phyloP scores from a whole-genome alignment of 352 stramenopile species.

The Phytophthora palmivora region DNA sequence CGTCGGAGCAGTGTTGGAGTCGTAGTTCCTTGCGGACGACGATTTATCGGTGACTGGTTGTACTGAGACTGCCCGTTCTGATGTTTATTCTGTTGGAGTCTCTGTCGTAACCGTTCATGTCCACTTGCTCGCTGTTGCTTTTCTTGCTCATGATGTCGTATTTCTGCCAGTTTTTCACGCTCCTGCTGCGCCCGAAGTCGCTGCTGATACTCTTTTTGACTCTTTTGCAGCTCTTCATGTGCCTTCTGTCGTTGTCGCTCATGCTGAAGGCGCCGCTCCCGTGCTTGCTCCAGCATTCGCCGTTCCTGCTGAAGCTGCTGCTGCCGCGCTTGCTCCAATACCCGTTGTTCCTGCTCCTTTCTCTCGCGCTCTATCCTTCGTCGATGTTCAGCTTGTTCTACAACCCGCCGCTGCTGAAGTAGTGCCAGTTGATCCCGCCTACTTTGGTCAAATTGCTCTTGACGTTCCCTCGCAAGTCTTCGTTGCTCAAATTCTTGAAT shows the following conservation, averaged over 20 bases:
- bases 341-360: conserved; percentile 9
- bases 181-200: conserved; percentile 31
- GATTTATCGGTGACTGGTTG: conserved; percentile 5
- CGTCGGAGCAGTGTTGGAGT: conserved; percentile 1
- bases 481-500: conserved; percentile 41
- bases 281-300: conserved; percentile 20
- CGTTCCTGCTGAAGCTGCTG: conserved; percentile 14
- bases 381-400: conserved; percentile 16
- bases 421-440: conserved; percentile 15
- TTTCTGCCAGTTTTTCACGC: conserved; percentile 33
- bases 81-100: conserved; percentile 25
- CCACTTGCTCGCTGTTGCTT: conserved; percentile 19
- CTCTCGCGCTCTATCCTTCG: conserved; percentile 18
- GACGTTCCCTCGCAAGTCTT: conserved; percentile 37
- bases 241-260: conserved; percentile 32
- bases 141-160: conserved; percentile 25
- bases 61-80: conserved; percentile 1
- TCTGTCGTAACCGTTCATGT: conserved; percentile 33
- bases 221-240: conserved; percentile 31
- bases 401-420: conserved; percentile 22
- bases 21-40: not conserved
- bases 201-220: conserved; percentile 40
- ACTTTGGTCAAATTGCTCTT: conserved; percentile 18
- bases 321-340: conserved; percentile 19
- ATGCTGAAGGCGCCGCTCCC: conserved; percentile 21